Base-by-base conservation (phyloP, 495 filamentous ascomycete species). In the Penicillium bovifimosum region DNA sequence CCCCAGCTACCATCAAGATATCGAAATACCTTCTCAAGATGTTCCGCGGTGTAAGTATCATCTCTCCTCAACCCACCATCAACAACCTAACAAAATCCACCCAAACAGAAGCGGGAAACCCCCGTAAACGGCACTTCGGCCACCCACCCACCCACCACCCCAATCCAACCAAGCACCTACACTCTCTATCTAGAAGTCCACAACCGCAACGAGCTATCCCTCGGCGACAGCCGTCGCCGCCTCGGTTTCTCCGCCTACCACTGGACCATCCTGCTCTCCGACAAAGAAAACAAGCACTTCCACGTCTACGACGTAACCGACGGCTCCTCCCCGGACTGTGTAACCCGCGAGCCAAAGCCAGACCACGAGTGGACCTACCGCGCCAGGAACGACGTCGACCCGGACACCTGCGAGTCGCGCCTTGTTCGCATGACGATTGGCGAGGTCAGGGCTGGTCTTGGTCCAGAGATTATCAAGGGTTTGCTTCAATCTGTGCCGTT, bases 181-280 rank as follows among this genome's bases (percentile, higher is more conserved):
- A 46, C 46, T 5, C 14, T 62, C 11, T 56, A 34, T 26, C 29
- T 62, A 18, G 42, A 53, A 20, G 17, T 62, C 6, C 50, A 62
- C 50, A 41, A 54, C 14, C 60, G 56, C 27, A 42, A 50, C n/a
- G 54, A 56, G 24, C 33, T 52, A 24, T 62, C 60, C n/a, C 52
- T 56, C 9, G 49, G 50, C 33, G 45, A 62, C 9, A 41, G 51
- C 38, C 38, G 56, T 16, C 35, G 16, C 1, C 41, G 41, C 10
- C 56, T 62, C 1, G 24, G 32, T 14, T 43, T 41, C 28, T 24
- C 56, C 7, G 60, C 60, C 8, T 62, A 56, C 56, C 60, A 62
- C 42, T 62, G 56, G 56, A 47, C 26, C 1, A 46, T 62, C 29
- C 52, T 62, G 18, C 29, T 62, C 40, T 36, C 39, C 31, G 53